Base-by-base conservation (phyloP, 352 stramenopile genomes). In the Nothophytophthora sp. region DNA sequence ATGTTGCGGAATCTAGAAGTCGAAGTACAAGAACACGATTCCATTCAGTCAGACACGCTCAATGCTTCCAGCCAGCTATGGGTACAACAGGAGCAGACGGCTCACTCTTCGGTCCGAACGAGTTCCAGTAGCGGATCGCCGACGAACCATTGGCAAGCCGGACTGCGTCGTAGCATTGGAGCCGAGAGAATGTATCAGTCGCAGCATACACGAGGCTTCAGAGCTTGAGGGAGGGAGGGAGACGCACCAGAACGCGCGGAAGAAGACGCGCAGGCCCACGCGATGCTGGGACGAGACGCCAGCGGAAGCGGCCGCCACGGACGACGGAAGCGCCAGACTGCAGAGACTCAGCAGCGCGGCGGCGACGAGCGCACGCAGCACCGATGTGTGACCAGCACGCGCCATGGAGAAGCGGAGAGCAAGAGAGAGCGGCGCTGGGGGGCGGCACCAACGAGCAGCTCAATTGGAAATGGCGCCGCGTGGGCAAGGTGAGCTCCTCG, bases 111-210 rank as follows among this genome's bases (percentile, higher is more conserved):
- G 30, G 77, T 77, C 20, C 72, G 65, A 37, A 94, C 60, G 41
- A 94, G 73, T 45, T 88, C 70, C 29, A 92, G 50, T 16, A 94
- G 50, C 50, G 81, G 81, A 40, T 88, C 74, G 19, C 70, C 71
- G 15, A 92, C 72, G 35, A 88, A 90, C 80, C 79, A 92, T 68
- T 92, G 76, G 29, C 83, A 92, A n/a, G 83, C 81, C 10, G 83
- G 79, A 39, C 83, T 90, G 39, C 19, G 40, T 15, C 27, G n/a
- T 7, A 33, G 3, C 50, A 33, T 5, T 8, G n/a, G 15, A 32
- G 38, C 1, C 50, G 36, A 55, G 12, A 29, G 24, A n/a, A 45
- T 43, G 28, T 27, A 20, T 63, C 29, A 58, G 18, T 12, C 48
- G 23, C 24, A 24, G n/a, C n/a, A 18, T 28, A 6, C 5, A 47